A percentile compares a stretch with the other conserved stretches of the same genome.
phyloP scores from a whole-genome alignment of 2,329 filamentous ascomycete genomes.

The Penicillium sp. region DNA sequence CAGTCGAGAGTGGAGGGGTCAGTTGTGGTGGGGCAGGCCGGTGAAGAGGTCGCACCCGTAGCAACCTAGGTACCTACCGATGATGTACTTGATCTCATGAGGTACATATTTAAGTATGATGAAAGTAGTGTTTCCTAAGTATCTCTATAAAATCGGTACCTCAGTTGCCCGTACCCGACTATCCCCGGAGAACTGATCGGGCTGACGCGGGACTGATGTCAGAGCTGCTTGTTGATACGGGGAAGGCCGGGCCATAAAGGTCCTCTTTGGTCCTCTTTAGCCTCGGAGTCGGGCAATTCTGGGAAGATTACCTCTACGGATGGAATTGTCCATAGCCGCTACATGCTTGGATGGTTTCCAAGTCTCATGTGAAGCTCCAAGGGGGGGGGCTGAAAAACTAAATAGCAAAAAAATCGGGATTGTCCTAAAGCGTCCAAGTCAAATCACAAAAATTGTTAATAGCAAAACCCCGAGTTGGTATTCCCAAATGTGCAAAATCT shows the following conservation, averaged over 20 bases:
- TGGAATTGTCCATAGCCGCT: constrained; percentile 24
- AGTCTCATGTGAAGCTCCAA: constrained; percentile 2
- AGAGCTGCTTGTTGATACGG: constrained; percentile 31
- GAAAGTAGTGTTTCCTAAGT: neutral
- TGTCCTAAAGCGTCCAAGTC: constrained; percentile 1
- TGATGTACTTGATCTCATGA: constrained; percentile 8
- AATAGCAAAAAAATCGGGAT: neutral
- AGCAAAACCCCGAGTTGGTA: constrained; percentile 6
- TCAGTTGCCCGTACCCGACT: constrained; percentile 2
- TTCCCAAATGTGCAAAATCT: constrained; percentile 10
- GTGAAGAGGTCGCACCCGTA: constrained; percentile 23
- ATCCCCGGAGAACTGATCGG: constrained; percentile 36
- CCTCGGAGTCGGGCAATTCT: constrained; percentile 30
- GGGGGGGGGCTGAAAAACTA: neutral
- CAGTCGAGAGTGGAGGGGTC: constrained; percentile 25
- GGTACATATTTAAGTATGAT: constrained; percentile 4
- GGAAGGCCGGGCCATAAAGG: constrained; percentile 24
- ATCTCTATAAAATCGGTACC: constrained; percentile 8
- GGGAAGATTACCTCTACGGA: constrained; percentile 26
- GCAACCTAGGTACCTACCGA: constrained; percentile 11
- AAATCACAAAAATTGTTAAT: constrained; percentile 2
- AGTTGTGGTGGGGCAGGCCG: constrained; percentile 26
- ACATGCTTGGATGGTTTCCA: neutral
- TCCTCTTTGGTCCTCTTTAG: constrained; percentile 18
- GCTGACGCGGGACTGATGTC: constrained; percentile 47